Conservation (phyloP, 2,329 filamentous ascomycete species). For the Ceratocystiopsis sp. region DNA sequence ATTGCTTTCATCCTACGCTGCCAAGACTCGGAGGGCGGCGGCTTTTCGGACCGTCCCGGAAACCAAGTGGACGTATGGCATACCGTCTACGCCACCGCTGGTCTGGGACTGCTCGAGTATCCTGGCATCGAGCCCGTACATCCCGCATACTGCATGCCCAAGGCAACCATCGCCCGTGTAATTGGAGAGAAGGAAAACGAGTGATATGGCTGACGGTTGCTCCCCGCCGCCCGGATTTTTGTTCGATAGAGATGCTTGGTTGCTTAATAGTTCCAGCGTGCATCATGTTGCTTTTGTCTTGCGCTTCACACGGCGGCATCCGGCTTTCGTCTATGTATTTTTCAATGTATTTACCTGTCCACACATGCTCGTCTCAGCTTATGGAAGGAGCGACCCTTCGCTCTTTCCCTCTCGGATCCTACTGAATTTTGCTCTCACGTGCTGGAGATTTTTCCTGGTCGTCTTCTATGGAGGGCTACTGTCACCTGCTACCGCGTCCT, state of each 20-base stretch:
- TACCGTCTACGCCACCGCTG: constrained; percentile 75
- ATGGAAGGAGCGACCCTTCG: not conserved
- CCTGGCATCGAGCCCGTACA: constrained; percentile 66
- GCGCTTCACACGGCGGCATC: no score
- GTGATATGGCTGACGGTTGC: no score
- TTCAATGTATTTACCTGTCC: not conserved
- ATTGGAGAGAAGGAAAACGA: constrained; percentile 21
- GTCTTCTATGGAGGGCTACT: not conserved
- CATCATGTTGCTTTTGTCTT: no score
- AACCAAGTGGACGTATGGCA: constrained; percentile 98
- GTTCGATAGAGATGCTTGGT: no score
- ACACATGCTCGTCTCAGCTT: not conserved
- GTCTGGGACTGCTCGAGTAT: constrained; percentile 67
- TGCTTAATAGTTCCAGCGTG: no score
- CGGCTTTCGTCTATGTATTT: no score
- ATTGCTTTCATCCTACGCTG: constrained; percentile 69
- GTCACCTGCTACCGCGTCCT: not conserved
- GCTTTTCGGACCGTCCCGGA: constrained; percentile 76
- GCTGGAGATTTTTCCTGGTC: not conserved
- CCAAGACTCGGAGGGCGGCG: constrained; percentile 72
- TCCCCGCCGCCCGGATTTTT: no score
- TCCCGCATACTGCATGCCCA: constrained; percentile 74
- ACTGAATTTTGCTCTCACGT: not conserved
- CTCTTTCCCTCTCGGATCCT: not conserved
- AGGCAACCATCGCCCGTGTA: constrained; percentile 43